phyloP scores from a whole-genome alignment of 345 rosid genomes.

The Salix purpurea region DNA sequence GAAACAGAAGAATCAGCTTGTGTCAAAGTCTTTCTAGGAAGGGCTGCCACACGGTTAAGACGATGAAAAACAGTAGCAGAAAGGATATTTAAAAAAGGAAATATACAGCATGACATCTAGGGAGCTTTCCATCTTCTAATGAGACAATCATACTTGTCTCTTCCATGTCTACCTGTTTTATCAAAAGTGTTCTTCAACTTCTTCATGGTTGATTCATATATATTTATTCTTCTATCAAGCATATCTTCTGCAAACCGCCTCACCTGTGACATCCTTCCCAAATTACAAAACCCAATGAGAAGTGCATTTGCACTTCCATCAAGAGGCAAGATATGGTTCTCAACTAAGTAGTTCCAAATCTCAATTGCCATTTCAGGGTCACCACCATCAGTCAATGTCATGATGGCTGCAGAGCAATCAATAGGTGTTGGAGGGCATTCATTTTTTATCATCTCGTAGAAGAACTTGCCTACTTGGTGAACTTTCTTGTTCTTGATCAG shows the following conservation, averaged over 20 bases:
- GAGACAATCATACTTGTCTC: conserved; percentile 45
- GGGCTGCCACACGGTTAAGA: background rate
- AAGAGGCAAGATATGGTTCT: conserved; percentile 34
- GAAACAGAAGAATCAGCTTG: background rate
- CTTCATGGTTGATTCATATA: conserved; percentile 43
- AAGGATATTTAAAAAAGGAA: background rate
- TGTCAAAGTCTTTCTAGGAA: background rate
- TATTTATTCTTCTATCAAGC: conserved; percentile 39
- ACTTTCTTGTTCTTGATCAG: conserved; percentile 45
- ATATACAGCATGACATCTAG: conserved; percentile 12
- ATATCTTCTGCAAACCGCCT: conserved; percentile 41
- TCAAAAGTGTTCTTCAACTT: conserved; percentile 40
- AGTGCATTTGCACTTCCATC: conserved; percentile 43
- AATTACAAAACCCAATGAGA: conserved; percentile 44
- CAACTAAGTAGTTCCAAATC: conserved; percentile 53
- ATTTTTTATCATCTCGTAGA: conserved; percentile 54
- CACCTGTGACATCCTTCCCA: conserved; percentile 45
- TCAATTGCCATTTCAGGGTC: conserved; percentile 58
- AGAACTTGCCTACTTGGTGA: conserved; percentile 35
- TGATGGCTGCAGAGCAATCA: conserved; percentile 41
- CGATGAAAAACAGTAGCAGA: background rate
- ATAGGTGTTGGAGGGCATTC: conserved; percentile 40
- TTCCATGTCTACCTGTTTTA: conserved; percentile 31
- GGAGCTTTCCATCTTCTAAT: conserved; percentile 39
- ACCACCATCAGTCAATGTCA: conserved; percentile 37